phyloP scores from a whole-genome alignment of 2,329 filamentous ascomycete species.

The Sordariomycetes sp. region DNA sequence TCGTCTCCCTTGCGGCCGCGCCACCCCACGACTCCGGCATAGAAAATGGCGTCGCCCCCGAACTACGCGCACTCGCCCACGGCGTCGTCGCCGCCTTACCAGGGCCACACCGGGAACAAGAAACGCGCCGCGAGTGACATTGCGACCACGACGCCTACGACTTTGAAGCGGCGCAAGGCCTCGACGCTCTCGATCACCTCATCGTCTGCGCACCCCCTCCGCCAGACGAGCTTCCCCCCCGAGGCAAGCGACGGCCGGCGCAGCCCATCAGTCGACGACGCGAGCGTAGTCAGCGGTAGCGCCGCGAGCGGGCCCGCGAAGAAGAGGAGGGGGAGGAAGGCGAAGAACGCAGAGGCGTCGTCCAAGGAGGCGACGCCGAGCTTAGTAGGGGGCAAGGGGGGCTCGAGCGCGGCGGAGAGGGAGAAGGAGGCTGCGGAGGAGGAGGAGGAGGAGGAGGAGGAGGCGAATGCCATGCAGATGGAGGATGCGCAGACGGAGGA shows the following conservation, averaged over 20 bases:
- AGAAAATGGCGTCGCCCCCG: conserved; percentile 42
- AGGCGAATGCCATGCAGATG: conserved; percentile 21
- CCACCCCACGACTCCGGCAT: background rate
- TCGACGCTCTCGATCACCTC: conserved; percentile 47
- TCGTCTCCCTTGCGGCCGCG: background rate
- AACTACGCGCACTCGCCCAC: conserved; percentile 27
- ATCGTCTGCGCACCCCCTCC: conserved; percentile 51
- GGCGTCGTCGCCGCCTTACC: conserved; percentile 41
- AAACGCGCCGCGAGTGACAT: conserved; percentile 46
- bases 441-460: conserved; percentile 42
- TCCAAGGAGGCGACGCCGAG: conserved; percentile 28
- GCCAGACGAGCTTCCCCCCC: conserved; percentile 71
- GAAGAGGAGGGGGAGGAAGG: conserved; percentile 49
- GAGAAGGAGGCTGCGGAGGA: conserved; percentile 11
- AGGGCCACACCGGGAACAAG: conserved; percentile 33
- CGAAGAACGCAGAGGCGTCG: conserved; percentile 31
- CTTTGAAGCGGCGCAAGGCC: conserved; percentile 57
- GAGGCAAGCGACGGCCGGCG: conserved; percentile 30
- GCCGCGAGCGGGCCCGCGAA: conserved; percentile 34
- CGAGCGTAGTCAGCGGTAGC: conserved; percentile 48
- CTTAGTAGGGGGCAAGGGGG: conserved; percentile 30
- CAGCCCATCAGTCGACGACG: conserved; percentile 51
- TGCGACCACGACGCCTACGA: conserved; percentile 31
- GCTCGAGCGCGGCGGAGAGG: conserved; percentile 24
- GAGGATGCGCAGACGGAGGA: conserved; percentile 49